phyloP scores from a whole-genome alignment of 768 basidiomycete genomes.

The Mycena pura region DNA sequence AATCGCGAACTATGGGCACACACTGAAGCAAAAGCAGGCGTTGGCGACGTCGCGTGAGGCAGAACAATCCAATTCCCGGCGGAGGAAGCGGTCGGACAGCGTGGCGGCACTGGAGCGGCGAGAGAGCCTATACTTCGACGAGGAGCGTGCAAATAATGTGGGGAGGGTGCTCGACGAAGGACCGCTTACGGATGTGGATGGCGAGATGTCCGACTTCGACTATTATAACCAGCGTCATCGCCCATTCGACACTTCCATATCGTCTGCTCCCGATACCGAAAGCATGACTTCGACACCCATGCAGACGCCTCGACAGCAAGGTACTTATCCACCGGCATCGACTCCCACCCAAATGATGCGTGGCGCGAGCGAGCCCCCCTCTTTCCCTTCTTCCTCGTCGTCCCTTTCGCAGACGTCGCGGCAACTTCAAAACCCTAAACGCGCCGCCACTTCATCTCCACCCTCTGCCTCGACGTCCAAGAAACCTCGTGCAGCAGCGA shows the following conservation, averaged over 20 bases:
- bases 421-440: slow-evolving; percentile 40
- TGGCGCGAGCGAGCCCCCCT: slow-evolving; percentile 45
- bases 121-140: slow-evolving; percentile 74
- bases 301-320: slow-evolving; percentile 25
- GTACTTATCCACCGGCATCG: slow-evolving; percentile 29
- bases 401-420: slow-evolving; percentile 36
- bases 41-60: slow-evolving; percentile 28
- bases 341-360: slow-evolving; percentile 37
- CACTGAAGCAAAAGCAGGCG: slow-evolving; percentile 43
- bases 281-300: slow-evolving; percentile 35
- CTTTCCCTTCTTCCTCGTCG: slow-evolving; percentile 42
- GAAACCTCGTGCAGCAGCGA: slow-evolving; percentile 49
- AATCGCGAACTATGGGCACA: slow-evolving; percentile 85
- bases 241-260: slow-evolving; percentile 12
- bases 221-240: slow-evolving; percentile 38
- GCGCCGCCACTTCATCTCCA: slow-evolving; percentile 28
- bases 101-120: slow-evolving; percentile 60
- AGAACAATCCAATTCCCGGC: slow-evolving; percentile 31
- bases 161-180: slow-evolving; percentile 75
- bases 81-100: slow-evolving; percentile 72
- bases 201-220: slow-evolving; percentile 55
- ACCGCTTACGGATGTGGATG: slow-evolving; percentile 78
- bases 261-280: slow-evolving; percentile 23
- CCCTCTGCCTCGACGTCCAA: slow-evolving; percentile 38
- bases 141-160: slow-evolving; percentile 52